Evolutionary conservation across 129 eudicot species (phyloP).

Genomic region (Apium graveolens): DNA sequence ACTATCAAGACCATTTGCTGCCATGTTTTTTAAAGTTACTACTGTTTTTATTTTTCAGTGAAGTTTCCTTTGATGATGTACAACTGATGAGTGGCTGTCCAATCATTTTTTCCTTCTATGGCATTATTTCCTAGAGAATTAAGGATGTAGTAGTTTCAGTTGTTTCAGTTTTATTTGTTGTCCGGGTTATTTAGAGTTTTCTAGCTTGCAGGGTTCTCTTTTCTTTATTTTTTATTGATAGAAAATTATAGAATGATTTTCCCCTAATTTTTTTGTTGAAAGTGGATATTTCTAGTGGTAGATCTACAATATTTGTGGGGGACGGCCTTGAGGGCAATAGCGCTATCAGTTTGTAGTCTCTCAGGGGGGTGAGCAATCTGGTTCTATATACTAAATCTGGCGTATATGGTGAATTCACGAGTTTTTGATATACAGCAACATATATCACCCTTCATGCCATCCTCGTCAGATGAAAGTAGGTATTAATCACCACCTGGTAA

Average conservation of each 20-base stretch:
- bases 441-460: neutral
- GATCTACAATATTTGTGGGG: slow-evolving; percentile 11
- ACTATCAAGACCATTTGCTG: slow-evolving; percentile 17
- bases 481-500: neutral
- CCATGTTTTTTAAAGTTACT: slow-evolving; percentile 7
- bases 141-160: neutral
- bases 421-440: neutral
- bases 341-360: neutral
- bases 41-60: neutral
- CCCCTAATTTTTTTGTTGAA: neutral
- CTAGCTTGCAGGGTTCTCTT: neutral
- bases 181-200: neutral
- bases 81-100: slow-evolving; percentile 13
- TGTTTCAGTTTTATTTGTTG: neutral
- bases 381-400: neutral
- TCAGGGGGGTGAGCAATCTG: neutral
- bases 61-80: slow-evolving; percentile 3
- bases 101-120: slow-evolving; percentile 2
- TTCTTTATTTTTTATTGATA: neutral
- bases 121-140: neutral
- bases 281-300: slow-evolving; percentile 10
- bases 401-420: neutral
- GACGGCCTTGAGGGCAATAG: neutral
- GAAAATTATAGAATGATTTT: neutral
- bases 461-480: slow-evolving; percentile 2